Base-by-base conservation (phyloP, 768 basidiomycete species). In the Strobilomyces dryophilus region DNA sequence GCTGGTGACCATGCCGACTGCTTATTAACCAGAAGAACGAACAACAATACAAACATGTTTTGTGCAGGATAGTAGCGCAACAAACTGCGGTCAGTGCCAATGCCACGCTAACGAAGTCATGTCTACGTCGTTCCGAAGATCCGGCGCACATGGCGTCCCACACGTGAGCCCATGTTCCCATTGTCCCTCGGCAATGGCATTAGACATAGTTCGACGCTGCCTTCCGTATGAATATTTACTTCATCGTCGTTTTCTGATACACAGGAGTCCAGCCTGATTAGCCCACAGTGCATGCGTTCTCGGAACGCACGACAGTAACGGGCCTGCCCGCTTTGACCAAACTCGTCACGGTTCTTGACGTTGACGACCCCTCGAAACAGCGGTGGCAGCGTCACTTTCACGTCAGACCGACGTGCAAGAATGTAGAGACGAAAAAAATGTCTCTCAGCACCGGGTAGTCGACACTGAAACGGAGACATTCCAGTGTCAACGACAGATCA, bases 371-470 rank as follows among this genome's bases (percentile, higher is more conserved):
- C 68, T 37, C 60, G 67, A 39, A 69, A 69, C 15, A 56, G 27
- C 20, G 63, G 45, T 12, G 68, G 68, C 24, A 67, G 50, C 34
- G 58, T 64, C 42, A 69, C 59, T 31, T 63, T 65, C 55, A 69
- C 69, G 54, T 59, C 48, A 32, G 59, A 56, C n/a, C 49, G 56
- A 55, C 67, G 68, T 49, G 63, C 55, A 46, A 69, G 60, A 42
- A 69, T 60, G 42, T 56, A 65, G 9, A 69, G 61, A 40, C 69
- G 61, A 49, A 71, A 71, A 17, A 60, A 56, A 45, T 69, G 67
- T 12, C 49, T 50, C 54, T 71, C 65, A 5, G 57, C 67, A 27
- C 58, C 57, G 0, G 63, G 52, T n/a, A 54, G 59, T 42, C 68
- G 63, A 55, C 51, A 45, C 68, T 71, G 40, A 17, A 49, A 49